phyloP scores from a whole-genome alignment of 2,329 filamentous ascomycete genomes.

The Hypoxylon sp. region DNA sequence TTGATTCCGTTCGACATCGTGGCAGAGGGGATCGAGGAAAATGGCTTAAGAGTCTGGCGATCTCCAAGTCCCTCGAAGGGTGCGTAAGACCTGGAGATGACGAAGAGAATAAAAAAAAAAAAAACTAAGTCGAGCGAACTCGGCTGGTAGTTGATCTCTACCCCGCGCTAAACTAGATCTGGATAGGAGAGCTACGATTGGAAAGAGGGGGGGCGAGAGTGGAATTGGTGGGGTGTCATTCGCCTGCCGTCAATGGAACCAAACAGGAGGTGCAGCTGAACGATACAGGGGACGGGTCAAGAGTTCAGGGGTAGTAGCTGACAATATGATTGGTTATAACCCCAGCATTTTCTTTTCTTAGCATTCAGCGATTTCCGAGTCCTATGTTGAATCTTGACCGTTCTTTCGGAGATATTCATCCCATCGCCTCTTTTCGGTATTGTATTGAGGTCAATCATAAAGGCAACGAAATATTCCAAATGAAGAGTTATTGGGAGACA shows the following conservation, averaged over 20 bases:
- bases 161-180: conserved; percentile 41
- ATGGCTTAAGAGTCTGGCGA: conserved; percentile 15
- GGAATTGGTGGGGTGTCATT: not conserved
- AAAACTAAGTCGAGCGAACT: conserved; percentile 37
- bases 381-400: conserved; percentile 2
- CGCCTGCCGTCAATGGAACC: conserved; percentile 1
- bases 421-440: conserved; percentile 16
- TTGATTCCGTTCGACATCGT: conserved; percentile 58
- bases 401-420: conserved; percentile 14
- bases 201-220: not conserved
- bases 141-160: conserved; percentile 35
- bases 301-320: conserved; percentile 21
- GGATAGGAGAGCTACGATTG: conserved; percentile 8
- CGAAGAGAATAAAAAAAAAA: conserved; percentile 28
- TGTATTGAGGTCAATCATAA: not conserved
- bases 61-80: conserved; percentile 34
- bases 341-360: conserved; percentile 8
- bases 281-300: not conserved
- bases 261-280: conserved; percentile 1
- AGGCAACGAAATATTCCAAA: not conserved
- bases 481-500: not conserved
- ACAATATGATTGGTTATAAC: conserved; percentile 16
- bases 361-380: not conserved
- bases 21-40: conserved; percentile 7
- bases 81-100: conserved; percentile 30